Conservation (phyloP, 2,329 filamentous ascomycete species). For the Claviceps fusiformis region DNA sequence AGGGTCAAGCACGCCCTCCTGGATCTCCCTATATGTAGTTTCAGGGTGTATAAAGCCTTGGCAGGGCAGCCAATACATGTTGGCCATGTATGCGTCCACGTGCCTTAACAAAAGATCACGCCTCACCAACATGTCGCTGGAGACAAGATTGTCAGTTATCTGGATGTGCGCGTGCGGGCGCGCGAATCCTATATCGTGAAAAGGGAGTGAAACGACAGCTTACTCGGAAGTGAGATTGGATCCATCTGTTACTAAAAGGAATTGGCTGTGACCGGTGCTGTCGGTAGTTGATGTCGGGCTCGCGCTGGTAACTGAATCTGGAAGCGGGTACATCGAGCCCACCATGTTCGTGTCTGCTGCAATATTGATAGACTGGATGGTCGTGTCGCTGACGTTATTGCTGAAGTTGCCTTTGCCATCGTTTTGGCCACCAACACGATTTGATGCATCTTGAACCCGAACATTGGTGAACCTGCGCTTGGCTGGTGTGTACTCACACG, state of each 20-base stretch:
- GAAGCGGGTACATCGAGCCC: slow-evolving; percentile 1
- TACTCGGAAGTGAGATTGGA: slow-evolving; percentile 17
- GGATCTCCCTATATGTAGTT: slow-evolving; percentile 21
- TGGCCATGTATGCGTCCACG: slow-evolving; percentile 25
- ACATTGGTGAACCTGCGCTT: slow-evolving; percentile 25
- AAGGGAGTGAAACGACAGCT: slow-evolving; percentile 2
- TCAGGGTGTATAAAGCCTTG: slow-evolving; percentile 25
- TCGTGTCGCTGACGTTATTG: no score
- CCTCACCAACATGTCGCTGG: slow-evolving; percentile 20
- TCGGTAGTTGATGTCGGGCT: slow-evolving; percentile 9
- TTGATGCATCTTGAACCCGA: slow-evolving; percentile 10
- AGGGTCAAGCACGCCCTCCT: slow-evolving; percentile 22
- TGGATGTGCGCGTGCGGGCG: not conserved
- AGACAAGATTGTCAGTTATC: not conserved
- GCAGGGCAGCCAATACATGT: slow-evolving; percentile 24
- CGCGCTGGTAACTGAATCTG: slow-evolving; percentile 9
- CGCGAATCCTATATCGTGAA: not conserved
- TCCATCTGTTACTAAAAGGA: slow-evolving; percentile 13
- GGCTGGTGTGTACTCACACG: slow-evolving; percentile 26
- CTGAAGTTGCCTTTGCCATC: not conserved
- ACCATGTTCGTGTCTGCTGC: slow-evolving; percentile 1
- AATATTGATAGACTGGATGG: not conserved
- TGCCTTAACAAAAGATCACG: slow-evolving; percentile 23
- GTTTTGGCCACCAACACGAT: not conserved
- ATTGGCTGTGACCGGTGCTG: slow-evolving; percentile 6